Conservation (phyloP, 805 yeast species). For the Sugiyamaella floridensis region DNA sequence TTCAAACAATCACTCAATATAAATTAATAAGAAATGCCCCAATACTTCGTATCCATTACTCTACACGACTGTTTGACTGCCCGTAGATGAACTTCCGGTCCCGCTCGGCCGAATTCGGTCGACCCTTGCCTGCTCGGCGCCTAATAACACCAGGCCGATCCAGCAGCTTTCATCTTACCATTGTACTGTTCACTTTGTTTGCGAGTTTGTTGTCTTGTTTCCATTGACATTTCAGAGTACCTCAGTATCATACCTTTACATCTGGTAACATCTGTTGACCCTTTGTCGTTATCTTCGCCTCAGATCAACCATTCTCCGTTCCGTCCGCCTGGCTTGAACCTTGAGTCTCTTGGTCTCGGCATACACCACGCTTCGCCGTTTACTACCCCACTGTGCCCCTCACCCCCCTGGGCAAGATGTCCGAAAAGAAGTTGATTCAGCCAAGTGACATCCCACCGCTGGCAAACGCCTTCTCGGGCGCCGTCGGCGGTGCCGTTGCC, state of each 20-base stretch:
- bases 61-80: neutral
- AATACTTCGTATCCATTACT: neutral
- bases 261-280: too few species aligned
- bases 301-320: too few species aligned
- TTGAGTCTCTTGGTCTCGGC: neutral
- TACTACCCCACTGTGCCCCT: neutral
- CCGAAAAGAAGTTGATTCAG: constrained; percentile 7
- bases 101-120: neutral
- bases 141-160: neutral
- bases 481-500: constrained; percentile 30
- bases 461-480: constrained; percentile 28
- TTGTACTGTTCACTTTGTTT: too few species aligned
- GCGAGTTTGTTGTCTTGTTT: too few species aligned
- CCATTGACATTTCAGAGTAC: too few species aligned
- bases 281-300: too few species aligned
- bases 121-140: neutral
- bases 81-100: neutral
- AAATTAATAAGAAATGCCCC: neutral
- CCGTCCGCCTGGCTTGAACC: too few species aligned
- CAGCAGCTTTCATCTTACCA: too few species aligned
- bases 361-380: neutral
- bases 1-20: too few species aligned
- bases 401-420: neutral
- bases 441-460: constrained; percentile 25
- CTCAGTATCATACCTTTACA: too few species aligned